A percentile compares a stretch with the other conserved stretches of the same genome.
Conservation (phyloP, 208 protist genomes). For the Wallacemonas sp. region DNA sequence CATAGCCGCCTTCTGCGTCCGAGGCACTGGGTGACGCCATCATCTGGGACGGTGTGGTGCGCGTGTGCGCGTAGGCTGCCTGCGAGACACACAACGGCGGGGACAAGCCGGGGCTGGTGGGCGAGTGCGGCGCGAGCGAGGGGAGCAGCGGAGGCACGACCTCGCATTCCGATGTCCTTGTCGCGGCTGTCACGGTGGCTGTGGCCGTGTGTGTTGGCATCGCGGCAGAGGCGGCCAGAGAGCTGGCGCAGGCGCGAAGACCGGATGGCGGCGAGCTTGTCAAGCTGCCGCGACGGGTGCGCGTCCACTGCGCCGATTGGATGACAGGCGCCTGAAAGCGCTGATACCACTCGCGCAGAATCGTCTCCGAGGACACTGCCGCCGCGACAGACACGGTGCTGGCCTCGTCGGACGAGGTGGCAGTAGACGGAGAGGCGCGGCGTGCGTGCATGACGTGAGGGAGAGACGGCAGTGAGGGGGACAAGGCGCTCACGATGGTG, state of each 20-base stretch:
- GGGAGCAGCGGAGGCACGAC: neutral
- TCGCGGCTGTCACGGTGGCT: neutral
- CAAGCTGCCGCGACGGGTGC: neutral
- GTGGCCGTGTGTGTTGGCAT: neutral
- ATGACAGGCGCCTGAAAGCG: neutral
- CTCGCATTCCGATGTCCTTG: neutral
- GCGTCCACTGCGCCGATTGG: neutral
- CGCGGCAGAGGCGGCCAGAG: neutral
- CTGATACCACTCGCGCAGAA: conserved; percentile 7
- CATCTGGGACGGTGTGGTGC: too few relatives aligned
- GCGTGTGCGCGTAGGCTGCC: too few relatives aligned
- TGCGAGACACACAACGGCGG: neutral
- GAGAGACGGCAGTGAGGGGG: too few relatives aligned
- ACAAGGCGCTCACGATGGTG: neutral
- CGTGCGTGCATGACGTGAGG: too few relatives aligned
- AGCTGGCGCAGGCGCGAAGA: neutral
- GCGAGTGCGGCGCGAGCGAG: neutral
- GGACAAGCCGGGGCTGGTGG: neutral
- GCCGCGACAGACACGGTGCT: neutral
- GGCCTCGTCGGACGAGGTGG: too few relatives aligned
- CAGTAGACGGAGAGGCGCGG: too few relatives aligned
- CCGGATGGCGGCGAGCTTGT: neutral
- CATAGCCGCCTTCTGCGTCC: too few relatives aligned
- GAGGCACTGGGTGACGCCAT: too few relatives aligned
- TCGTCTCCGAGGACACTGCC: conserved; percentile 10